These are phyloP conservation scores for Endothia cerciana DNA, from an alignment of 2,329 filamentous ascomycete species.

Conservation along the genomic window DNA sequence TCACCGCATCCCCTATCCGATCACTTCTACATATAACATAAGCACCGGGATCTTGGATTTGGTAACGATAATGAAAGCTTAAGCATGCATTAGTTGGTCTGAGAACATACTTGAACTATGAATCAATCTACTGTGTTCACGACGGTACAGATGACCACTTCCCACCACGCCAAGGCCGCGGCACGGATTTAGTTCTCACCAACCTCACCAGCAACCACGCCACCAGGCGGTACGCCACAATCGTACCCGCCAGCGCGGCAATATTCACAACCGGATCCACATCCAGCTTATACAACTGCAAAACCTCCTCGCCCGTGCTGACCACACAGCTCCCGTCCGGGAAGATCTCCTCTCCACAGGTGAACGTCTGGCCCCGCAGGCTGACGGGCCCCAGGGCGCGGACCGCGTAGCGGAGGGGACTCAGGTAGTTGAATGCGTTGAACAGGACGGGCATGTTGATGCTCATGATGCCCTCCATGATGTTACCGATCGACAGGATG, in stretches of 20 bases:
- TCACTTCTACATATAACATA: too few species aligned
- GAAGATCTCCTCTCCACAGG: constrained; percentile 64
- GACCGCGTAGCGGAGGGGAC: constrained; percentile 70
- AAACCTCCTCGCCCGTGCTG: constrained; percentile 66
- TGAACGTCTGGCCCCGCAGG: constrained; percentile 63
- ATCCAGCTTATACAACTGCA: constrained; percentile 69
- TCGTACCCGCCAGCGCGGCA: constrained; percentile 62
- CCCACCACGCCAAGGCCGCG: not conserved
- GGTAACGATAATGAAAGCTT: too few species aligned
- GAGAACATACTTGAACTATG: too few species aligned
- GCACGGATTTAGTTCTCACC: constrained; percentile 51
- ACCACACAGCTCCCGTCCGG: constrained; percentile 66
- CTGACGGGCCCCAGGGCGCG: constrained; percentile 70
- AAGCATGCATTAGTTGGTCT: too few species aligned
- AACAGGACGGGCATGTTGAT: constrained; percentile 70
- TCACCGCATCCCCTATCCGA: not conserved
- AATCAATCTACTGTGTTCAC: not conserved
- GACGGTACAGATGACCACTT: not conserved
- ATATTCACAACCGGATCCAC: constrained; percentile 64
- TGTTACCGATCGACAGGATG: constrained; percentile 70
- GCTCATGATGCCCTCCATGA: constrained; percentile 73
- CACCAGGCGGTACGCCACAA: constrained; percentile 67
- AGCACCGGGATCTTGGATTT: too few species aligned
- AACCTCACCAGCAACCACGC: constrained; percentile 62
- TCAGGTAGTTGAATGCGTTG: constrained; percentile 71